Percentiles rank a stretch among this genome's conserved stretches.
These are phyloP conservation scores for Penicillium canariense DNA, from an alignment of 495 filamentous ascomycete genomes.

Conservation along the genomic window DNA sequence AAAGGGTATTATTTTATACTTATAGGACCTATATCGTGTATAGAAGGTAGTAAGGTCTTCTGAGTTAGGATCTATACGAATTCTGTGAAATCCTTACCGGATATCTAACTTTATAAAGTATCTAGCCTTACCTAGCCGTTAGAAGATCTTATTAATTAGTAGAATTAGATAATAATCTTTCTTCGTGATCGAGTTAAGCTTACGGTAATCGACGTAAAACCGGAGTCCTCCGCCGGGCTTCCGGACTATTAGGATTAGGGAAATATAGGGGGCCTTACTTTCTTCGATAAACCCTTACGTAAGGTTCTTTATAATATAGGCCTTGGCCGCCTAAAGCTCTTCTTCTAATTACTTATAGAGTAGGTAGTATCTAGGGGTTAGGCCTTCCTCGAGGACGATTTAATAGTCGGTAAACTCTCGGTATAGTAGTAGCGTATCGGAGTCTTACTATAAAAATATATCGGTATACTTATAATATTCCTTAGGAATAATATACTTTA, in stretches of 20 bases:
- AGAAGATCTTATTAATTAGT: conserved; percentile 43
- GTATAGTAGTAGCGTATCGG: background rate
- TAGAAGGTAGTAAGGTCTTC: conserved; percentile 1
- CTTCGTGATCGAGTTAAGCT: conserved; percentile 39
- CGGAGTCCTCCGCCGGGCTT: conserved; percentile 33
- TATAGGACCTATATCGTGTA: background rate
- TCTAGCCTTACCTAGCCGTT: conserved; percentile 23
- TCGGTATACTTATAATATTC: background rate
- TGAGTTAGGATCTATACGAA: conserved; percentile 19
- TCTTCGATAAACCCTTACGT: conserved; percentile 40
- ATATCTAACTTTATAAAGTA: conserved; percentile 50
- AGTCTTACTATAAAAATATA: conserved; percentile 10
- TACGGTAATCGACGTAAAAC: conserved; percentile 47
- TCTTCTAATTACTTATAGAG: conserved; percentile 4
- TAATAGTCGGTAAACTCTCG: background rate
- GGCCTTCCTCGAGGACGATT: background rate
- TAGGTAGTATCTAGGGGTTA: background rate
- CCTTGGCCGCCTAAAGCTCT: background rate
- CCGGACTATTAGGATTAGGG: conserved; percentile 34
- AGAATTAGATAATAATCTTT: conserved; percentile 47
- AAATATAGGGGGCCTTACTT: conserved; percentile 14
- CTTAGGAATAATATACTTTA: too few species aligned
- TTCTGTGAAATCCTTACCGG: conserved; percentile 34
- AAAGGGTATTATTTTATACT: conserved; percentile 8
- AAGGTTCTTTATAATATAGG: conserved; percentile 8